Conservation (phyloP, 1,139 yeast genomes). For the Saccharomyces hybrid region DNA sequence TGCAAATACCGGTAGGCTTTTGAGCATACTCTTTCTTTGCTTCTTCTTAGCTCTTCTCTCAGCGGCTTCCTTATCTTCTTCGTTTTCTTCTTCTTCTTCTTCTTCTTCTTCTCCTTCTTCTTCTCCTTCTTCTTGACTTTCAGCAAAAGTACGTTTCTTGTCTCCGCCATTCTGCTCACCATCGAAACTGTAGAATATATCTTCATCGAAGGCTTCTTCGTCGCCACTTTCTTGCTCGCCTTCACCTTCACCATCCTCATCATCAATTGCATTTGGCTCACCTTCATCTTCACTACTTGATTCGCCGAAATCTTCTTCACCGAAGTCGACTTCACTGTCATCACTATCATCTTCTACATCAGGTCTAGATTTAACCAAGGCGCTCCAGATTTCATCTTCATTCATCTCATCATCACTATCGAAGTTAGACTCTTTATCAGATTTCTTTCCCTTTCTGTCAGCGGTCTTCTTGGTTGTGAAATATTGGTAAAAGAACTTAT, state of each 20-base stretch:
- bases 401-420: constrained; percentile 51
- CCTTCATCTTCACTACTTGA: constrained; percentile 32
- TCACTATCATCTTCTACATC: constrained; percentile 62
- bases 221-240: constrained; percentile 24
- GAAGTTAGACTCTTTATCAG: constrained; percentile 25
- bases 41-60: constrained; percentile 34
- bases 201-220: constrained; percentile 9
- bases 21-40: constrained; percentile 50
- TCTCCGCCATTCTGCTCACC: constrained; percentile 25
- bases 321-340: constrained; percentile 39
- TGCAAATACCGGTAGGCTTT: constrained; percentile 76
- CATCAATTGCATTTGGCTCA: constrained; percentile 28
- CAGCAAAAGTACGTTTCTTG: constrained; percentile 15
- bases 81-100: constrained; percentile 18
- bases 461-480: constrained; percentile 55
- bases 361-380: constrained; percentile 76
- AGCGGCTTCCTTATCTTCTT: constrained; percentile 16
- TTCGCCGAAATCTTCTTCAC: constrained; percentile 28
- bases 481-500: constrained; percentile 82
- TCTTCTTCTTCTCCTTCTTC: constrained; percentile 3
- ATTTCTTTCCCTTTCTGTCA: constrained; percentile 32
- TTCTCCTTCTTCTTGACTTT: constrained; percentile 15
- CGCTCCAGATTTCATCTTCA: constrained; percentile 85
- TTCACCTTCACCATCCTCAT: constrained; percentile 21
- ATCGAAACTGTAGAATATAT: constrained; percentile 15